Conservation (phyloP, 305 asterid genomes). For the Fraxinus greggii region DNA sequence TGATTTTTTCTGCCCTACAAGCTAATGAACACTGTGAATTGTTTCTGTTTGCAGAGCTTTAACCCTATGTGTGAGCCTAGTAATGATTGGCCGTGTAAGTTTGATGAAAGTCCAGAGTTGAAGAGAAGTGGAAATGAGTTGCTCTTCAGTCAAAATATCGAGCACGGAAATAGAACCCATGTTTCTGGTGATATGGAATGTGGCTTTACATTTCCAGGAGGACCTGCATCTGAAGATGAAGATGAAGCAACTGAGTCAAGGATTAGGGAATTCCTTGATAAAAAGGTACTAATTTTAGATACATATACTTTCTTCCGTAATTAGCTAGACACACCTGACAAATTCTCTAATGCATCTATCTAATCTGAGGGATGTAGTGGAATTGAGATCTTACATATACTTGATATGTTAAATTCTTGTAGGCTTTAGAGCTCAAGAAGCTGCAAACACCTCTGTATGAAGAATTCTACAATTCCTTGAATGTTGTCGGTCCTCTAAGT, state of each 20-base stretch:
- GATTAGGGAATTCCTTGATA: slow-evolving; percentile 87
- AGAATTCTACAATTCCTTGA: slow-evolving; percentile 78
- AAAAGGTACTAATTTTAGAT: slow-evolving; percentile 56
- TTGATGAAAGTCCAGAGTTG: slow-evolving; percentile 72
- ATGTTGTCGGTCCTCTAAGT: slow-evolving; percentile 56
- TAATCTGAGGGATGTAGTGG: not conserved
- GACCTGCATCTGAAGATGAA: slow-evolving; percentile 68
- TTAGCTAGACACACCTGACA: not conserved
- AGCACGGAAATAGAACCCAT: slow-evolving; percentile 36
- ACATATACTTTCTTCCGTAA: not conserved
- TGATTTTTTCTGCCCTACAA: not conserved
- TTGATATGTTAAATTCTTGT: slow-evolving; percentile 15
- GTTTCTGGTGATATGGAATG: slow-evolving; percentile 47
- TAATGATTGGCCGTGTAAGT: slow-evolving; percentile 79
- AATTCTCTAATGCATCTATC: not conserved
- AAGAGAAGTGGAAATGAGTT: slow-evolving; percentile 41
- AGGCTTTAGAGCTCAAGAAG: slow-evolving; percentile 91
- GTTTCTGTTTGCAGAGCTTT: slow-evolving; percentile 63
- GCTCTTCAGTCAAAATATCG: slow-evolving; percentile 41
- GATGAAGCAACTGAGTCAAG: slow-evolving; percentile 86
- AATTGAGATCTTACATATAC: slow-evolving; percentile 10
- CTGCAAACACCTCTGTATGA: slow-evolving; percentile 88
- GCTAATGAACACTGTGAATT: slow-evolving; percentile 21
- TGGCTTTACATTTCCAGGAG: slow-evolving; percentile 68
- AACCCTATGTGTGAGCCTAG: slow-evolving; percentile 92